phyloP scores from a whole-genome alignment of 2,329 filamentous ascomycete species.

The Aphanoascus verrucosus region DNA sequence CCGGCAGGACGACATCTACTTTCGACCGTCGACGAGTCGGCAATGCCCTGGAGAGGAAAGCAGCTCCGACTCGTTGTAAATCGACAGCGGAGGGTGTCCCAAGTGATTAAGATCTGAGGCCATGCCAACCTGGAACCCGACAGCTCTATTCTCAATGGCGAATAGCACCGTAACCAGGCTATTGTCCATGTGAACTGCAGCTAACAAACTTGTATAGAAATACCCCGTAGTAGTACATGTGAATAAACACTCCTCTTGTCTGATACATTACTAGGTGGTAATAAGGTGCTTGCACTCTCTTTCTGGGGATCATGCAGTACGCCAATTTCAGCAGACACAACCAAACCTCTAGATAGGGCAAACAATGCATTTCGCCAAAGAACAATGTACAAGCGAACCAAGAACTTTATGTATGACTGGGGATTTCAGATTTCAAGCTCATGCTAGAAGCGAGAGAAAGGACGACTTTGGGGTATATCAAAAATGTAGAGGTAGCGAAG shows the following conservation, averaged over 20 bases:
- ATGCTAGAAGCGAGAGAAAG: background rate
- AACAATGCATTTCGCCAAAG: background rate
- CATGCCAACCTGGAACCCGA: background rate
- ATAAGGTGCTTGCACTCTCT: no score
- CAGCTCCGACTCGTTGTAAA: constrained; percentile 55
- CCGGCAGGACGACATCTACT: constrained; percentile 12
- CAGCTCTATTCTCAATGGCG: background rate
- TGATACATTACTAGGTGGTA: no score
- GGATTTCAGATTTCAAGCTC: constrained; percentile 2
- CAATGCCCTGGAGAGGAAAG: constrained; percentile 34
- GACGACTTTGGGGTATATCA: background rate
- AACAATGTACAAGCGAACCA: background rate
- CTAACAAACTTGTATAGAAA: no score
- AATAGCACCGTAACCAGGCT: background rate
- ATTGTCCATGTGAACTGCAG: background rate
- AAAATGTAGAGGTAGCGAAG: background rate
- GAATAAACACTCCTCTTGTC: no score
- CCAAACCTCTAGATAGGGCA: no score
- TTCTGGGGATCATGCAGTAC: no score
- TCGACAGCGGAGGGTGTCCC: constrained; percentile 49
- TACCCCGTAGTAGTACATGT: no score
- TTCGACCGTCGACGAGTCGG: constrained; percentile 15
- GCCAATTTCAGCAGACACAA: no score
- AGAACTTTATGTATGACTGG: no score
- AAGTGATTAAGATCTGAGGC: constrained; percentile 42